phyloP scores from a whole-genome alignment of 148 eudicot genomes.

The Talinum fruticosum region DNA sequence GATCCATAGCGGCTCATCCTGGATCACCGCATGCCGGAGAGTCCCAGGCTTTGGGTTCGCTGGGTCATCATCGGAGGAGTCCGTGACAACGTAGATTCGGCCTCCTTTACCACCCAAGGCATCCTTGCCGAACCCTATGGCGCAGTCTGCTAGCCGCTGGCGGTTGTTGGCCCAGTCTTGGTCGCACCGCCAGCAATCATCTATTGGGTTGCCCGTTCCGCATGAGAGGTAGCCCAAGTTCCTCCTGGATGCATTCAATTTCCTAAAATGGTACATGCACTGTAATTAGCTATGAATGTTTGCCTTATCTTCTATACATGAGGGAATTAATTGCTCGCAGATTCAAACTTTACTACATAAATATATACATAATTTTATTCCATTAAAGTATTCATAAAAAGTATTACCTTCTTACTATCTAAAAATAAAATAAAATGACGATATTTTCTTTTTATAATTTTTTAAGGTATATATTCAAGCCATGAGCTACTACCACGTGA shows the following conservation, averaged over 20 bases:
- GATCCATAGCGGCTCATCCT: constrained; percentile 61
- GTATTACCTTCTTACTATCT: too few relatives aligned
- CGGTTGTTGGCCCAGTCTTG: constrained; percentile 53
- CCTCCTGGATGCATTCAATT: constrained; percentile 33
- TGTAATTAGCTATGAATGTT: too few relatives aligned
- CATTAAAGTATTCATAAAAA: too few relatives aligned
- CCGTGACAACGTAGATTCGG: constrained; percentile 46
- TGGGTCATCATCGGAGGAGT: constrained; percentile 41
- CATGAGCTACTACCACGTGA: too few relatives aligned
- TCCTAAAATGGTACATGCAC: background rate
- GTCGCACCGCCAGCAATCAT: constrained; percentile 73
- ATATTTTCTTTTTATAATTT: too few relatives aligned
- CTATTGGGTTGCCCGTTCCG: constrained; percentile 44
- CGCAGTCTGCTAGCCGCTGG: constrained; percentile 54
- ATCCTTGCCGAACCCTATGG: constrained; percentile 53
- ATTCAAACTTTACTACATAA: too few relatives aligned
- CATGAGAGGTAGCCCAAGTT: constrained; percentile 42
- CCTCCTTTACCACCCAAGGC: constrained; percentile 56
- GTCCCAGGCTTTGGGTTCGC: constrained; percentile 63
- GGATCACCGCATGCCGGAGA: constrained; percentile 46
- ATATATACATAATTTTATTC: too few relatives aligned
- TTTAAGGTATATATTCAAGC: too few relatives aligned
- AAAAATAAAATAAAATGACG: too few relatives aligned
- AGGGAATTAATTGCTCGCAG: too few relatives aligned
- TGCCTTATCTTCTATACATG: too few relatives aligned